Percentiles rank a stretch among this genome's conserved stretches.
These are phyloP conservation scores for Tricholoma flavovirens DNA, from an alignment of 768 basidiomycete species.

Conservation along the genomic window DNA sequence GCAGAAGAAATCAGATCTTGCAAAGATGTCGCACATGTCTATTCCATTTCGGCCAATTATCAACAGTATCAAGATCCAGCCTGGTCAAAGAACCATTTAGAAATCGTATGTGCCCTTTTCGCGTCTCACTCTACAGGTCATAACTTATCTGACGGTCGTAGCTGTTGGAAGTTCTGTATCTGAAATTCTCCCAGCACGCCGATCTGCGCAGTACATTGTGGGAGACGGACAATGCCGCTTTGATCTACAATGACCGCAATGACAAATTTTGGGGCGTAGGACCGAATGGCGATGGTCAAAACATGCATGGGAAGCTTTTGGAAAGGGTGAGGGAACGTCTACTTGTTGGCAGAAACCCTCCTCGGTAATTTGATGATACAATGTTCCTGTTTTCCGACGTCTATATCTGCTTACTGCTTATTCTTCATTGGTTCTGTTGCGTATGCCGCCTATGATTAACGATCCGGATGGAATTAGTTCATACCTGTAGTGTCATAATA, in stretches of 20 bases:
- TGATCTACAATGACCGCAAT: slow-evolving; percentile 48
- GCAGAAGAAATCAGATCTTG: slow-evolving; percentile 52
- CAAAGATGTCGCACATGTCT: slow-evolving; percentile 29
- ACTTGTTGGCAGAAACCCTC: slow-evolving; percentile 15
- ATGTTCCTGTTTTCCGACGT: not conserved
- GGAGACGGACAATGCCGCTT: slow-evolving; percentile 40
- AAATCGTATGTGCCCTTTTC: slow-evolving; percentile 34
- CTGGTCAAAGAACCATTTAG: slow-evolving; percentile 50
- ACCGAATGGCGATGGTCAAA: slow-evolving; percentile 37
- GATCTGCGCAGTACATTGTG: slow-evolving; percentile 50
- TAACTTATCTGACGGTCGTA: slow-evolving; percentile 17
- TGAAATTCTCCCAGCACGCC: slow-evolving; percentile 70
- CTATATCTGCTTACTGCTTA: not conserved
- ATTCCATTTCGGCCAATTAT: slow-evolving; percentile 26
- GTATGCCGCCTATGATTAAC: not conserved
- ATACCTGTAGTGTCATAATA: not conserved
- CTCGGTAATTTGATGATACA: slow-evolving; percentile 26
- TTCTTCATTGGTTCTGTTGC: not conserved
- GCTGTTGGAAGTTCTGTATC: slow-evolving; percentile 64
- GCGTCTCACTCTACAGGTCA: not conserved
- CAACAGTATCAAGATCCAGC: slow-evolving; percentile 40
- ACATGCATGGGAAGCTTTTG: slow-evolving; percentile 60
- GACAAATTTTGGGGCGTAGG: slow-evolving; percentile 72
- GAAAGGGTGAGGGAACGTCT: slow-evolving; percentile 48
- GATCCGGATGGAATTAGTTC: not conserved